Evolutionary conservation across 1,139 yeast species (phyloP).

Genomic region (Scheffersomyces illinoinensis): DNA sequence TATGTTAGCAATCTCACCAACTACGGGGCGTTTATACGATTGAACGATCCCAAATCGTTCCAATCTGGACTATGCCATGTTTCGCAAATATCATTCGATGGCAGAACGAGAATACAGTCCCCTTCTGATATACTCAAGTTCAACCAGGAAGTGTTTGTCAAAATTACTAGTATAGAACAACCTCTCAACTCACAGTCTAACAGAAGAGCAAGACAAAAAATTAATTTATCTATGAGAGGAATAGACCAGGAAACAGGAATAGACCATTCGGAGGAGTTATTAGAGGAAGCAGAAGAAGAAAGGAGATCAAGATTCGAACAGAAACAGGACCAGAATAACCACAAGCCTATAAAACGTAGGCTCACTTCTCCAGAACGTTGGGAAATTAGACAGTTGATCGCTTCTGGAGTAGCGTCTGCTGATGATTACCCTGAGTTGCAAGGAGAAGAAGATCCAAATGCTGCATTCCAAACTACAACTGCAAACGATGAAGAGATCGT

Average conservation of each 20-base stretch:
- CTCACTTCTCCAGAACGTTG: constrained; percentile 86
- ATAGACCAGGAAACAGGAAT: constrained; percentile 72
- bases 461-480: constrained; percentile 23
- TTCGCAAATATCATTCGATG: constrained; percentile 58
- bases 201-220: constrained; percentile 27
- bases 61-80: constrained; percentile 72
- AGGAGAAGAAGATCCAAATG: constrained; percentile 43
- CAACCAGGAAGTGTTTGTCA: constrained; percentile 68
- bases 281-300: constrained; percentile 26
- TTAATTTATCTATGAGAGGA: constrained; percentile 71
- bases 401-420: constrained; percentile 73
- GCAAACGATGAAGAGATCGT: constrained; percentile 41
- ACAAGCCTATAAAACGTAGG: constrained; percentile 35
- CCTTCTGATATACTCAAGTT: constrained; percentile 59
- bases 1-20: constrained; percentile 56
- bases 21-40: constrained; percentile 77
- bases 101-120: constrained; percentile 47
- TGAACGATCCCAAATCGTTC: constrained; percentile 23
- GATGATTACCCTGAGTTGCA: constrained; percentile 70
- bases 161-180: constrained; percentile 49
- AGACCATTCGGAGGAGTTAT: constrained; percentile 27
- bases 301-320: constrained; percentile 8
- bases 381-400: constrained; percentile 82
- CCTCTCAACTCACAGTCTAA: constrained; percentile 20
- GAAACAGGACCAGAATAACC: constrained; percentile 11